Base-by-base conservation (phyloP, 2,329 filamentous ascomycete genomes). In the Botrytis aclada region DNA sequence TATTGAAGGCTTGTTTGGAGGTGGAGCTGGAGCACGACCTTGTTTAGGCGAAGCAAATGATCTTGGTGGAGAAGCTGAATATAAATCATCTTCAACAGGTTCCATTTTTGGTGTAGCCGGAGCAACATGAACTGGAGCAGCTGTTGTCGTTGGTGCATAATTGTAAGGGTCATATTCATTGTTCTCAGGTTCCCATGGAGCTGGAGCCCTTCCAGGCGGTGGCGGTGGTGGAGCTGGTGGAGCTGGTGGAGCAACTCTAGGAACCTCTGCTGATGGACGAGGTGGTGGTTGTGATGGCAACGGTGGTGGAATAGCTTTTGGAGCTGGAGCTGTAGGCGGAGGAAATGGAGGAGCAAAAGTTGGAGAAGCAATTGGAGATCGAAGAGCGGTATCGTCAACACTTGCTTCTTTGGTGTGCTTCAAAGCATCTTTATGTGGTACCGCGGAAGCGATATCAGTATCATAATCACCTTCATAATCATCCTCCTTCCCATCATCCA, bases 391-490 rank as follows among this genome's bases (percentile, higher is more conserved):
- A 73, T 92, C 90, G 75, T 97, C 94, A 71, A 92, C 80, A 80
- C 93, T 97, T 10, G 91, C 89, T 63, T 95, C 93, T 71, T 92
- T 88, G 12, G 87, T 88, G 81, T 97, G 94, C 14, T 95, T 97
- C 74, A 98, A 83, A 0, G 95, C 95, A 83, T 97, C 95, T 82
- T 97, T 98, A 82, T 97, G 94, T 72, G 93, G 93, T n/a, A 89
- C 94, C 16, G 93, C 92, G n/a, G 95, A 93, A 2, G 92, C 95
- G 80, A 98, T 98, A 81, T 98, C 96, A 10, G 96, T 98, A 78
- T 98, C 96, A 81, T 98, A 98, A 80, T 98, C 96, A 10, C 95
- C 96, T 80, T 99, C 96, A 80, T 98, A 98, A 80, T 98, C 95
- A 0, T 94, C 97, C 47, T 94, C 88, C 79, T 97, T 94, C 74